phyloP scores from a whole-genome alignment of 306 rosid genomes.

The Cyclanthera cordifolia region DNA sequence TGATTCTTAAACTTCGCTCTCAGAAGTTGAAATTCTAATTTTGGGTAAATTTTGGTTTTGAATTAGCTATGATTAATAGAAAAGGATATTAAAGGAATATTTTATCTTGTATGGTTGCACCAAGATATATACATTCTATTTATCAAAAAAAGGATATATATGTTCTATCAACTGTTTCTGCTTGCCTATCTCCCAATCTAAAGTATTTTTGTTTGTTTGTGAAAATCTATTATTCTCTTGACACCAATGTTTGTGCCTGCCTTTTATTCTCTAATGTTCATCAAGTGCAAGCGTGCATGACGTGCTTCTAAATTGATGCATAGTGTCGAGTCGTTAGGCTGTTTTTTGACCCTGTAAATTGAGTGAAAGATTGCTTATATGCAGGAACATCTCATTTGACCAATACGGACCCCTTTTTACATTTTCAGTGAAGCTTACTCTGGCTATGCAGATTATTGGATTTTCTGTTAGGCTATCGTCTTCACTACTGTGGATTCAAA shows the following conservation, averaged over 20 bases:
- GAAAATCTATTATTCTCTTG: background rate
- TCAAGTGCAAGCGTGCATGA: background rate
- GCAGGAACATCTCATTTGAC: constrained; percentile 62
- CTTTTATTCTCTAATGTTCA: background rate
- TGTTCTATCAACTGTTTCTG: background rate
- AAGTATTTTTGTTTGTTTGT: background rate
- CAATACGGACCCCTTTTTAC: constrained; percentile 32
- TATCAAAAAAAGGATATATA: too few species aligned
- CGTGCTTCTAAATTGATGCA: background rate
- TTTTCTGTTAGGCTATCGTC: constrained; percentile 62
- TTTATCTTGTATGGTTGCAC: background rate
- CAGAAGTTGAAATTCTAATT: background rate
- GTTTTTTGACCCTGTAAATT: background rate
- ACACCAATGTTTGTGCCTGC: constrained; percentile 2
- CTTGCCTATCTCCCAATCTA: background rate
- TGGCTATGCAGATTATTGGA: constrained; percentile 68
- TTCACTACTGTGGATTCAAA: constrained; percentile 85
- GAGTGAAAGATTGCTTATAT: constrained; percentile 16
- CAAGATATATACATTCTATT: background rate
- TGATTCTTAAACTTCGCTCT: background rate
- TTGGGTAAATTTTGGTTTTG: background rate
- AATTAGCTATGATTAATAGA: background rate
- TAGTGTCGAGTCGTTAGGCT: background rate
- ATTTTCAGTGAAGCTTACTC: constrained; percentile 75
- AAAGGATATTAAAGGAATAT: background rate